phyloP scores from a whole-genome alignment of 1,284 basidiomycete genomes.

The Kwoniella shivajii region DNA sequence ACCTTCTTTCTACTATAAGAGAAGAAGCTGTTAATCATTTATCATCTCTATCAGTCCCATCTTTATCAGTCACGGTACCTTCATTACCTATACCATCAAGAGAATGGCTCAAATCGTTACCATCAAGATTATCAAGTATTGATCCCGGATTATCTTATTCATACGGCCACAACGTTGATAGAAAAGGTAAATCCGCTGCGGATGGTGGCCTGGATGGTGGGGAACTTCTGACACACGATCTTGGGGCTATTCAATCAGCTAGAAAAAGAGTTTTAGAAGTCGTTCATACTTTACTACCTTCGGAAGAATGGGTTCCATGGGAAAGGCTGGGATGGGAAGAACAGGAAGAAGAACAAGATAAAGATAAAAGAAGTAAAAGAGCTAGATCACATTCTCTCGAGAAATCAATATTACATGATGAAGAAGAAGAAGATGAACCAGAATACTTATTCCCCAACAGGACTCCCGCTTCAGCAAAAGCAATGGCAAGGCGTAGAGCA shows the following conservation, averaged over 20 bases:
- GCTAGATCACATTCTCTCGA: slow-evolving; percentile 11
- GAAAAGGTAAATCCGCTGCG: background rate
- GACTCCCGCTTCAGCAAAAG: slow-evolving; percentile 50
- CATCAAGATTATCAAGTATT: slow-evolving; percentile 34
- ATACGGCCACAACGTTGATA: background rate
- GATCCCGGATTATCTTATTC: slow-evolving; percentile 30
- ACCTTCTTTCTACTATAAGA: slow-evolving; percentile 42
- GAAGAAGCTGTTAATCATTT: slow-evolving; percentile 49
- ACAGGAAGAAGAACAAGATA: slow-evolving; percentile 31
- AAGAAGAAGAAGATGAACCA: slow-evolving; percentile 46
- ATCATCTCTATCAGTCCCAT: slow-evolving; percentile 19
- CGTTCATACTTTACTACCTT: slow-evolving; percentile 47
- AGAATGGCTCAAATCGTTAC: slow-evolving; percentile 45
- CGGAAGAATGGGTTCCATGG: slow-evolving; percentile 55
- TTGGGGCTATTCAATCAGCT: slow-evolving; percentile 33
- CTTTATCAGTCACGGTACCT: background rate
- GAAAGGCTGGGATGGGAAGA: slow-evolving; percentile 54
- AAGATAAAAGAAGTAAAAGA: slow-evolving; percentile 17
- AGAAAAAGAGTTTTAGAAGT: slow-evolving; percentile 44
- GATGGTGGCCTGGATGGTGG: no score
- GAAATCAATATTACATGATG: slow-evolving; percentile 10
- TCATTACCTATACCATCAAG: slow-evolving; percentile 23
- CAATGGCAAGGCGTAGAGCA: slow-evolving; percentile 35
- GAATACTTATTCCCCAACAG: slow-evolving; percentile 57
- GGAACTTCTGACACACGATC: background rate